Base-by-base conservation (phyloP, 306 rosid species). In the Trichosanthes cucumerina region DNA sequence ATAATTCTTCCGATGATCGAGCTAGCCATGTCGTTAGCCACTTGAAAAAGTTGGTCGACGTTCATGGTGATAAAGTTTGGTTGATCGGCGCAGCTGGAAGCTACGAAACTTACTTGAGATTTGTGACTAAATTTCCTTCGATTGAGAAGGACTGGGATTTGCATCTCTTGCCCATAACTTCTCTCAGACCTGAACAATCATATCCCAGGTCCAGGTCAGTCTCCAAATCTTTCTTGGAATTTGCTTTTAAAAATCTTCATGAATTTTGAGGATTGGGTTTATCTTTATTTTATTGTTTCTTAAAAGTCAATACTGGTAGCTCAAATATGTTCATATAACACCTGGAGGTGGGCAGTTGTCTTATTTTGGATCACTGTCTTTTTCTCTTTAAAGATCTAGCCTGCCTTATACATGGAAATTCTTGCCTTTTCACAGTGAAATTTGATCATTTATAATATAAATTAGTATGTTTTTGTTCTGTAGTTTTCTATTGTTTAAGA, bases 101-200 rank as follows among this genome's bases (percentile, higher is more conserved):
- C 79, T 90, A 92, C 53, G 99, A 93, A 65, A 86, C 84, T 78
- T 96, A 92, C 79, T 81, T 91, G 89, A 91, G 90, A 64, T 91
- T 96, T 71, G 74, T 91, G 64, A 86, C 81, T 6, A 86, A 73
- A 81, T 96, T 88, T 84, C 90, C 96, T 24, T 83, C 85, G n/a
- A 65, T 92, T 0, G 99, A 92, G 77, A 96, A 88, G 82, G 97
- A 96, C 5, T 93, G 92, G 98, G 92, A 91, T 77, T 82, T 96
- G 84, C 96, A 91, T 80, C 96, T 89, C 86, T 86, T 92, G 6
- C 99, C 96, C 1, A 96, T 96, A 50, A 92, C 97, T n/a, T 92
- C 92, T 84, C 81, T 89, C 54, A 86, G 80, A 62, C 79, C 93
- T 47, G 90, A 91, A n/a, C n/a, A n/a, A 85, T 82, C 96, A 15